These are phyloP conservation scores for Nematocida homosporus DNA, from an alignment of 371 early-diverging fungal species.

Conservation along the genomic window DNA sequence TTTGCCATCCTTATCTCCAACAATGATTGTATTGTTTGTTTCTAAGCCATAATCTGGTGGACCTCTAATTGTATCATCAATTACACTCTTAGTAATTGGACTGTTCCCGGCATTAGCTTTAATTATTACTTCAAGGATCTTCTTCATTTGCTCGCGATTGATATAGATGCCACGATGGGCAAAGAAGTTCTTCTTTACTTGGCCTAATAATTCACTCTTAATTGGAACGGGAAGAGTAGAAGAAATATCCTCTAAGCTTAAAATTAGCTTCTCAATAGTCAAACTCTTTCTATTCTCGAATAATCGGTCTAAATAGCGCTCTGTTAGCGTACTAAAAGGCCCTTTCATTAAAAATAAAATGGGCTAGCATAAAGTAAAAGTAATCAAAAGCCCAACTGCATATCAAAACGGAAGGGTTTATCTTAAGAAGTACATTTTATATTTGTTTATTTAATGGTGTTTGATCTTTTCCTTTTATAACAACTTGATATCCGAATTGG, in stretches of 20 bases:
- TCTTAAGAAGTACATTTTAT: no score
- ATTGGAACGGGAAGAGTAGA: not conserved
- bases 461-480: no score
- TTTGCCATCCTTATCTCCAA: slow-evolving; percentile 28
- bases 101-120: slow-evolving; percentile 4
- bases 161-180: slow-evolving; percentile 18
- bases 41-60: slow-evolving; percentile 17
- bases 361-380: no score
- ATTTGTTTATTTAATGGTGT: no score
- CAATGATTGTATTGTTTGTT: slow-evolving; percentile 46
- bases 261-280: slow-evolving; percentile 33
- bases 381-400: no score
- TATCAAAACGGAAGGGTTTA: no score
- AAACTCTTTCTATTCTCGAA: slow-evolving; percentile 18
- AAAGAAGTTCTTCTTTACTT: slow-evolving; percentile 34
- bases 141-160: slow-evolving; percentile 34
- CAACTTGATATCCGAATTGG: no score
- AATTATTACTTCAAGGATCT: slow-evolving; percentile 42
- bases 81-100: not conserved
- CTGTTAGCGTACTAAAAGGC: no score
- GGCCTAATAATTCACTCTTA: not conserved
- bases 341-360: not conserved
- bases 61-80: slow-evolving; percentile 28
- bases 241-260: slow-evolving; percentile 16
- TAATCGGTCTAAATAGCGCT: slow-evolving; percentile 17